phyloP scores from a whole-genome alignment of 331 rosid genomes.

The Malus hybrid region DNA sequence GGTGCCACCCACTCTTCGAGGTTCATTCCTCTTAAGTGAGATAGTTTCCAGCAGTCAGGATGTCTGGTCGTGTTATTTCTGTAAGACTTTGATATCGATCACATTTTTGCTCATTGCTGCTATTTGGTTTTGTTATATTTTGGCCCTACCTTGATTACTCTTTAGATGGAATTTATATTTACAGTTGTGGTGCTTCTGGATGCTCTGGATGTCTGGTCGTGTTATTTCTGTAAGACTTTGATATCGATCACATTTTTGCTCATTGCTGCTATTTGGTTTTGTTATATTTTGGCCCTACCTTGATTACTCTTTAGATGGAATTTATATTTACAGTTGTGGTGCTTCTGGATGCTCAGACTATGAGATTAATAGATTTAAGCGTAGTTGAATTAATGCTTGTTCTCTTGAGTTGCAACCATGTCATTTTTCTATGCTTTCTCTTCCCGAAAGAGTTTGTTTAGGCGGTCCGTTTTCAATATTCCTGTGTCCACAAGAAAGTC shows the following conservation, averaged over 20 bases:
- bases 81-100: constrained; percentile 12
- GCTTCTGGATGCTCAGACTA: neutral
- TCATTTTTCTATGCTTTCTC: too few species aligned
- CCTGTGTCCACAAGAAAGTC: too few species aligned
- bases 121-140: neutral
- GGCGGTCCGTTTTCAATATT: too few species aligned
- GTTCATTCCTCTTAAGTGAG: constrained; percentile 96
- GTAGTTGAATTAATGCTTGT: neutral
- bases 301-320: neutral
- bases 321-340: constrained; percentile 7
- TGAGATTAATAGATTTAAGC: neutral
- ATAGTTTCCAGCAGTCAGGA: constrained; percentile 2
- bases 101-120: constrained; percentile 25
- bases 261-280: constrained; percentile 2
- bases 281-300: neutral
- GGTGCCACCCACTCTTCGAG: constrained; percentile 99
- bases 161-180: neutral
- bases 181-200: constrained; percentile 1
- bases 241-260: constrained; percentile 31
- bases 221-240: constrained; percentile 4
- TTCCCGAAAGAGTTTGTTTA: too few species aligned
- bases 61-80: constrained; percentile 8
- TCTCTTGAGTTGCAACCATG: too few species aligned
- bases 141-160: neutral
- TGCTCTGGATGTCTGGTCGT: constrained; percentile 2